phyloP scores from a whole-genome alignment of 345 rosid species.

The Kernera saxatilis region DNA sequence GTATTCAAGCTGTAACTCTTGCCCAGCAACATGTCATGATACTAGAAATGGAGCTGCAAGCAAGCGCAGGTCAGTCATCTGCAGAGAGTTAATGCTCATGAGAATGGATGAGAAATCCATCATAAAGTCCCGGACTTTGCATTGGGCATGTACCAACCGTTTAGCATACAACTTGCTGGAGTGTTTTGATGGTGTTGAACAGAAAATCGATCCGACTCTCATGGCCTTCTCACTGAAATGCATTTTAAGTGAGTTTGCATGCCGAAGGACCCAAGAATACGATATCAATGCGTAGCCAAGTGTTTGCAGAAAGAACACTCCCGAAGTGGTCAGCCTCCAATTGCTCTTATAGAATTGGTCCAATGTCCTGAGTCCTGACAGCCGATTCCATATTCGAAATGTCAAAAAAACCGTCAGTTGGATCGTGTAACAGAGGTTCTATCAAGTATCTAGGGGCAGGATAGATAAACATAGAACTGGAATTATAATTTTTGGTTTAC shows the following conservation, averaged over 20 bases:
- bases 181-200: not conserved
- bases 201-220: too few species aligned
- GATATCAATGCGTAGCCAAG: not conserved
- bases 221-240: too few species aligned
- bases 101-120: not conserved
- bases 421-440: not conserved
- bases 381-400: not conserved
- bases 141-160: not conserved
- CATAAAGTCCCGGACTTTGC: not conserved
- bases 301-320: not conserved
- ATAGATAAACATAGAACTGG: not conserved
- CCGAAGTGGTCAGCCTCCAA: not conserved
- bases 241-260: too few species aligned
- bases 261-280: not conserved
- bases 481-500: not conserved
- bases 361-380: too few species aligned
- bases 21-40: constrained; percentile 38
- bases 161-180: not conserved
- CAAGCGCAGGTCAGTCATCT: constrained; percentile 41
- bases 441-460: not conserved
- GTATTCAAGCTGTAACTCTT: constrained; percentile 24
- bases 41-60: constrained; percentile 70
- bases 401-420: not conserved
- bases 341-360: not conserved
- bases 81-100: constrained; percentile 52